Conservation (phyloP, 495 filamentous ascomycete genomes). For the Bombardia bombarda region DNA sequence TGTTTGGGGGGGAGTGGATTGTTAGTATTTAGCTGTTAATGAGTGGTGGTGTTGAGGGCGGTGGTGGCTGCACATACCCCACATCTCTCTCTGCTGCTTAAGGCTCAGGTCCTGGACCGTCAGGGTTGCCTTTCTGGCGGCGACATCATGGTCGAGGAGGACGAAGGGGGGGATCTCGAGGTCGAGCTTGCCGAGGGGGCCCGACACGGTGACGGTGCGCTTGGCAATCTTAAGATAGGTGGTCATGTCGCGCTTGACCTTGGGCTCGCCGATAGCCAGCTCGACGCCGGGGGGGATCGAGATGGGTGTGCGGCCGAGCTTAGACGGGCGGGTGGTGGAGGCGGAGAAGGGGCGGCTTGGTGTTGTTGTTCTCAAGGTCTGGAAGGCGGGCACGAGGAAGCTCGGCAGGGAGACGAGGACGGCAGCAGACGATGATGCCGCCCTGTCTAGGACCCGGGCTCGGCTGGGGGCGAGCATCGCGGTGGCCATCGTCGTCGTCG, state of each 20-base stretch:
- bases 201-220: conserved; percentile 58
- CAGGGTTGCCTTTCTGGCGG: conserved; percentile 52
- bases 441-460: conserved; percentile 34
- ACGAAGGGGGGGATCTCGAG: conserved; percentile 66
- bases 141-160: conserved; percentile 55
- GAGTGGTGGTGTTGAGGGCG: background rate
- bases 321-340: conserved; percentile 57
- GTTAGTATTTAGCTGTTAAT: background rate
- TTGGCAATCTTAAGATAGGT: conserved; percentile 48
- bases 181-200: conserved; percentile 68
- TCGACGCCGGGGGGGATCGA: conserved; percentile 78
- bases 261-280: conserved; percentile 56
- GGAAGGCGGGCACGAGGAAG: conserved; percentile 71
- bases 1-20: conserved; percentile 23
- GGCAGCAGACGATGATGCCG: conserved; percentile 23
- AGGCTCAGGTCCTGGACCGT: conserved; percentile 53
- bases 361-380: conserved; percentile 20
- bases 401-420: conserved; percentile 44
- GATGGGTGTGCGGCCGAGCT: conserved; percentile 75
- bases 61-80: conserved; percentile 70
- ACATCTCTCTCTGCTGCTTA: conserved; percentile 87
- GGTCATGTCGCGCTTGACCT: conserved; percentile 40
- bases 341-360: conserved; percentile 62
- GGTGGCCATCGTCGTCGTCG: conserved; percentile 1
- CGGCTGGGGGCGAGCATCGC: conserved; percentile 44